These are phyloP conservation scores for Nymphaea thermarum DNA, from an alignment of 164 flowering plant species.

Conservation along the genomic window DNA sequence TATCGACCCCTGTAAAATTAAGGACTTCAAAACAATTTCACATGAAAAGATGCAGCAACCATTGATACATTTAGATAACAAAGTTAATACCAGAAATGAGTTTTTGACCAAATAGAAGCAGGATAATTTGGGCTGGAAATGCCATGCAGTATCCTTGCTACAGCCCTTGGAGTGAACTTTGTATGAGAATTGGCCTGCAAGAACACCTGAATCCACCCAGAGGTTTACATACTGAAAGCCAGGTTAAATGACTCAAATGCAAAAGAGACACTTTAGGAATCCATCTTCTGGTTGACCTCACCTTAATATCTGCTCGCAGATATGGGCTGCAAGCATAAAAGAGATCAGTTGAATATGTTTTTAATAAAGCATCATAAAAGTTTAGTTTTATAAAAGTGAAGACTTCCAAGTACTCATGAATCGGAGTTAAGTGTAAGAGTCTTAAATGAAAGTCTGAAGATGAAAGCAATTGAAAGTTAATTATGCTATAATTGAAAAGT, in stretches of 20 bases:
- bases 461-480: too few relatives aligned
- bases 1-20: slow-evolving; percentile 71
- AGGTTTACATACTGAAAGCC: neutral
- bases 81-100: slow-evolving; percentile 77
- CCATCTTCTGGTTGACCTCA: slow-evolving; percentile 7
- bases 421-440: too few relatives aligned
- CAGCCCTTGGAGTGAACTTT: slow-evolving; percentile 93
- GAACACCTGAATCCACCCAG: slow-evolving; percentile 47
- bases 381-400: too few relatives aligned
- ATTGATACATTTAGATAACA: neutral
- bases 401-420: too few relatives aligned
- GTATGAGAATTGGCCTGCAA: slow-evolving; percentile 63
- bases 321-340: slow-evolving; percentile 50
- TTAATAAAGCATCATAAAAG: too few relatives aligned
- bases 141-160: slow-evolving; percentile 97
- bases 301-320: slow-evolving; percentile 92
- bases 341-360: too few relatives aligned
- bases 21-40: neutral
- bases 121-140: slow-evolving; percentile 89
- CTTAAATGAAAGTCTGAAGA: too few relatives aligned
- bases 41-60: neutral
- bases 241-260: neutral
- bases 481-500: too few relatives aligned
- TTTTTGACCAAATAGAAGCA: slow-evolving; percentile 65
- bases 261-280: too few relatives aligned